phyloP scores from a whole-genome alignment of 1,139 yeast genomes.

The Diutina siamensis region DNA sequence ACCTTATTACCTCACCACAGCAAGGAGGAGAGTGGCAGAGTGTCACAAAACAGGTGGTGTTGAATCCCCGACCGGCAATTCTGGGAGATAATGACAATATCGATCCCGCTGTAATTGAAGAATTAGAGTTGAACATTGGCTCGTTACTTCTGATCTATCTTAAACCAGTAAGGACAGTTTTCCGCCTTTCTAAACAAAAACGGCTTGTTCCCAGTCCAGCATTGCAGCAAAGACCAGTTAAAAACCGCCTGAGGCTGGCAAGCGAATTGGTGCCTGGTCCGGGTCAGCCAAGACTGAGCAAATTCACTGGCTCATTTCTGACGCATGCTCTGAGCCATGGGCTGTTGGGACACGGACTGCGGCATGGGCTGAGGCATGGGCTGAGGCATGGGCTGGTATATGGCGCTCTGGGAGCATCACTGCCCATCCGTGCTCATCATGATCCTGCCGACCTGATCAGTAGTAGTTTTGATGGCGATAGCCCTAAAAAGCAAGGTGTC shows the following conservation, averaged over 20 bases:
- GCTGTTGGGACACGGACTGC: background rate
- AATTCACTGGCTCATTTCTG: background rate
- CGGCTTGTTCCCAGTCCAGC: slow-evolving; percentile 54
- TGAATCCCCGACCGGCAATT: slow-evolving; percentile 52
- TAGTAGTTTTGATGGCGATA: background rate
- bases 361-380: background rate
- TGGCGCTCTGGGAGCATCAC: background rate
- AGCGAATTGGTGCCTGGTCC: background rate
- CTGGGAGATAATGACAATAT: slow-evolving; percentile 58
- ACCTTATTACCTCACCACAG: slow-evolving; percentile 46
- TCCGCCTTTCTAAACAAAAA: slow-evolving; percentile 51
- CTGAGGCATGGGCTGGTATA: background rate
- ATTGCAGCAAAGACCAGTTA: slow-evolving; percentile 18
- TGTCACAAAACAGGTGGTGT: slow-evolving; percentile 42
- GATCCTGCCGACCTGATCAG: slow-evolving; percentile 1
- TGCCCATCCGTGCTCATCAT: background rate
- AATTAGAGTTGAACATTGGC: slow-evolving; percentile 73
- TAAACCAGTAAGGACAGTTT: slow-evolving; percentile 72
- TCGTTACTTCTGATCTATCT: slow-evolving; percentile 73
- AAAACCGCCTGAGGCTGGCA: background rate
- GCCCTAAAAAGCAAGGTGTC: background rate
- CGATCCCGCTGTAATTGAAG: slow-evolving; percentile 64
- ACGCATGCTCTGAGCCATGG: background rate
- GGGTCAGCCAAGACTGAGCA: background rate
- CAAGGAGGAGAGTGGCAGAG: slow-evolving; percentile 20